Evolutionary conservation across 768 basidiomycete species (phyloP), one percentile per base, ranked within the genome.

Genomic region (Tricholoma sp.): DNA sequence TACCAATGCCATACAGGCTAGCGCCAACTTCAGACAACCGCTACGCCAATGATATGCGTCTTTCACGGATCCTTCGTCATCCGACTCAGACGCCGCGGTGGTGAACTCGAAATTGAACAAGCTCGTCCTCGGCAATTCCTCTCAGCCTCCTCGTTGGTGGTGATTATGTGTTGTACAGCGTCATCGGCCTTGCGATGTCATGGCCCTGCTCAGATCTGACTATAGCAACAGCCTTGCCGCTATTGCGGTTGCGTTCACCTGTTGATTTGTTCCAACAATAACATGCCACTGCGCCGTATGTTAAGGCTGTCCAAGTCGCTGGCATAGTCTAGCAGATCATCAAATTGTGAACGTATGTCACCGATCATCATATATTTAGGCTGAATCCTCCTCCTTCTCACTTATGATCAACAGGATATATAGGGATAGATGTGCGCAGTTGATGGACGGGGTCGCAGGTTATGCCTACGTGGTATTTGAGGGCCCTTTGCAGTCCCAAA

Each of bases 221-320:
- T 41, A 18, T 18, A 39, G 18, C 27, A 46, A 49, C n/a, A n/a
- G n/a, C n/a, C n/a, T n/a, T 39, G 32, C 43, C 19, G 19, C 57
- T 43, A 49, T 56, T 16, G 45, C 56, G 22, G 27, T 63, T 39
- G 59, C 55, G n/a, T 31, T 67, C 8, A 43, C 57, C 66, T 10
- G 49, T 57, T 5, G 61, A 59, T 10, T 41, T 61, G 5, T 67
- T 71, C 52, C 50, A 61, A 2, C 59, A 66, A n/a, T n/a, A n/a
- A n/a, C n/a, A n/a, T n/a, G n/a, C n/a, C n/a, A n/a, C n/a, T 4
- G 64, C 66, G 2, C 67, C 70, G n/a, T 69, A 71, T 41, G 64
- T 71, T 12, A 63, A 67, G 50, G 57, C 62, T 7, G 60, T 71
- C 12, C n/a, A n/a, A n/a, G n/a, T n/a, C n/a, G 65, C 64, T 7